phyloP scores from a whole-genome alignment of 2,329 filamentous ascomycete species.

The Clarireedia homoeocarpa region DNA sequence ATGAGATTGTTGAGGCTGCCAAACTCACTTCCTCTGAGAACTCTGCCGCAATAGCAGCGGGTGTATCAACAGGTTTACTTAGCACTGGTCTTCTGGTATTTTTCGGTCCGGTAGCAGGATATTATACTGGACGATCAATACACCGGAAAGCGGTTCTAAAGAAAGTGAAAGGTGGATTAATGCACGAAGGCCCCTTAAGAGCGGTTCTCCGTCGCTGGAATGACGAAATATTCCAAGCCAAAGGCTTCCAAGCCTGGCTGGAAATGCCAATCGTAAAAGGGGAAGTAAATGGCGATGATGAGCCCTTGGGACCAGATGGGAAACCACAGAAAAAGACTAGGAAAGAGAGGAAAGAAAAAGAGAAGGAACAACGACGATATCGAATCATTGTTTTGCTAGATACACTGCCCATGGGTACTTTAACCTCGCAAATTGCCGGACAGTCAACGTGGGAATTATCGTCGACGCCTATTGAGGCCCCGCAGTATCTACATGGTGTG shows the following conservation, averaged over 20 bases:
- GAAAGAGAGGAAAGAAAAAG: constrained; percentile 4
- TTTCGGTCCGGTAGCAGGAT: constrained; percentile 19
- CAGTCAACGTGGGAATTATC: not conserved
- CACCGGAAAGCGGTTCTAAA: constrained; percentile 19
- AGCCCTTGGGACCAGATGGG: not conserved
- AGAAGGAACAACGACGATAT: constrained; percentile 11
- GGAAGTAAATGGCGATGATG: constrained; percentile 7
- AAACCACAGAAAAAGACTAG: not conserved
- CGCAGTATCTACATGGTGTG: not conserved
- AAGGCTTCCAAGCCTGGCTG: constrained; percentile 22
- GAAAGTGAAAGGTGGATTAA: constrained; percentile 18
- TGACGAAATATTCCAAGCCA: constrained; percentile 10
- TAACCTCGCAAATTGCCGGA: not conserved
- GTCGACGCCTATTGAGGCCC: not conserved
- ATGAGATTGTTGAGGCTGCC: constrained; percentile 18
- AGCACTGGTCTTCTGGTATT: constrained; percentile 14
- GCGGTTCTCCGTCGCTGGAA: constrained; percentile 19
- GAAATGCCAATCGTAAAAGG: constrained; percentile 16
- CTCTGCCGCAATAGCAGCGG: constrained; percentile 19
- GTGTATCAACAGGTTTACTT: constrained; percentile 19
- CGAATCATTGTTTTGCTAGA: constrained; percentile 13
- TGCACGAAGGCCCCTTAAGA: constrained; percentile 17
- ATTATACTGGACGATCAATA: constrained; percentile 17
- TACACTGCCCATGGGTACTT: not conserved
- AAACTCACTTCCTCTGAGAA: constrained; percentile 19